Evolutionary conservation across 208 protist genomes (phyloP).

Genomic region (Leishmania arabica): DNA sequence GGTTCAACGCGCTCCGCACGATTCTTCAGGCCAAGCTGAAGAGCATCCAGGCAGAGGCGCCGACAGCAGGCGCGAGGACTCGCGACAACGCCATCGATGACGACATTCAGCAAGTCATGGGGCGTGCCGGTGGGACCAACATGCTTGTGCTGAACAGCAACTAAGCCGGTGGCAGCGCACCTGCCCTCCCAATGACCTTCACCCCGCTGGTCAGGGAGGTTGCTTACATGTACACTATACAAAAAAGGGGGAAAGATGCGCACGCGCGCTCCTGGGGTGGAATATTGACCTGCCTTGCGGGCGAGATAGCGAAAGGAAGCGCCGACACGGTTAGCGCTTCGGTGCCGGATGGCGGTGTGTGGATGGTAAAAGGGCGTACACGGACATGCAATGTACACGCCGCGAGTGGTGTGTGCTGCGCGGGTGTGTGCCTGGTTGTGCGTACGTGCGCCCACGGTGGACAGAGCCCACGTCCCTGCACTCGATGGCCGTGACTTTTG

Average conservation of each 20-base stretch:
- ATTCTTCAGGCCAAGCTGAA: constrained; percentile 39
- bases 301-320: not conserved
- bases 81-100: constrained; percentile 28
- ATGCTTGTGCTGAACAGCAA: constrained; percentile 69
- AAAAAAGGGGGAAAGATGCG: not conserved
- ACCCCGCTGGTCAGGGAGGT: not conserved
- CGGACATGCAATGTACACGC: not conserved
- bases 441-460: not conserved
- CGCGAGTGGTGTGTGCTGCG: not conserved
- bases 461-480: not conserved
- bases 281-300: not conserved
- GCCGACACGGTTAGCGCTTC: not conserved
- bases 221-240: constrained; percentile 15
- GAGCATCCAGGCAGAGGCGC: constrained; percentile 17
- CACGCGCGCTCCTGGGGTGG: not conserved
- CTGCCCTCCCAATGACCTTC: not conserved
- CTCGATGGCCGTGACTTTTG: not conserved
- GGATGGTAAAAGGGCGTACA: not conserved
- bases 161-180: constrained; percentile 15
- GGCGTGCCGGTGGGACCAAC: constrained; percentile 45
- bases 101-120: constrained; percentile 44
- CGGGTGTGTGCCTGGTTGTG: not conserved
- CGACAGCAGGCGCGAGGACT: not conserved
- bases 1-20: constrained; percentile 38
- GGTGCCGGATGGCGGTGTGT: not conserved